Evolutionary conservation across 495 filamentous ascomycete genomes (phyloP), one percentile per base, ranked within the genome.

Genomic region (Daldinia grandis): DNA sequence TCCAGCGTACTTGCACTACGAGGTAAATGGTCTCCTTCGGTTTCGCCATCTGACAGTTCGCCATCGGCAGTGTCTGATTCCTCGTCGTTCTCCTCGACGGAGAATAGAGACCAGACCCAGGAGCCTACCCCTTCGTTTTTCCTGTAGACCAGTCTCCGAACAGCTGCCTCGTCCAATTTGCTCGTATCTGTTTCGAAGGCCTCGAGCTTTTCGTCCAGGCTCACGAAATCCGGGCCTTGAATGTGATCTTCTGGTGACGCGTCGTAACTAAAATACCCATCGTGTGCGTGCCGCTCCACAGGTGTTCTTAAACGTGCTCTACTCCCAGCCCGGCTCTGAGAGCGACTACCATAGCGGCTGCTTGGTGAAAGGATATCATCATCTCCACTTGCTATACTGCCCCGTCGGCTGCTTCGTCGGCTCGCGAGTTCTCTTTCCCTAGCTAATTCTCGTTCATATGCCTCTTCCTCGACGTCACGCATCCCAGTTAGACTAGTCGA

Each of bases 61-160:
- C 76, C 78, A 10, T 81, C 76, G 68, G 66, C 58, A 69, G 78
- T 63, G 38, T 85, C 82, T 12, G 81, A 82, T 12, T 81, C 82
- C 59, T 88, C 85, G 24, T 83, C 81, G 63, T 83, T 84, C 74
- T 87, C 82, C 59, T 89, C 81, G 9, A 93, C 89, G 7, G 89
- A 87, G 77, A 95, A 95, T 17, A 95, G 78, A 15, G 88, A 91
- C 86, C 92, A 93, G 68, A 97, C 84, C 88, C 90, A 93, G 9
- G 87, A 85, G 0, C 90, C 90, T n/a, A 94, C 78, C 4, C 91
- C 89, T 58, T 88, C 89, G 47, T 86, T 87, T n/a, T 84, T 85
- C 64, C 87, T 83, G 58, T 84, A 77, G 24, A 89, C 84, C 15
- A 90, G 74, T 61, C 83, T 76, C 60, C 83, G 82, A 4, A 88